These are phyloP conservation scores for Kurtzmaniella quercitrusa DNA, from an alignment of 1,139 yeast species.

Conservation along the genomic window DNA sequence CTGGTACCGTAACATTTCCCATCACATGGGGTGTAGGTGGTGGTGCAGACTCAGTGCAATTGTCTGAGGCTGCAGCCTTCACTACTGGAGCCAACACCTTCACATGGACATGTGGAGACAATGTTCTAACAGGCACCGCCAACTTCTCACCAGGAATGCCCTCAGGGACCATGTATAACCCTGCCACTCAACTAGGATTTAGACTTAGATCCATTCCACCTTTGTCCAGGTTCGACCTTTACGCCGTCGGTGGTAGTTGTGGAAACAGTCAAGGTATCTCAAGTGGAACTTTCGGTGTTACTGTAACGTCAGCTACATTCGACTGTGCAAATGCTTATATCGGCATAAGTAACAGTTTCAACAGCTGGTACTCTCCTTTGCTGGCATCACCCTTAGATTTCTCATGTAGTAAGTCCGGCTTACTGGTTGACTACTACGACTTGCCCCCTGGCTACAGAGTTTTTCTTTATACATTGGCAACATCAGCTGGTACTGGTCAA, in stretches of 20 bases:
- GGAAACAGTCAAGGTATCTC: slow-evolving; percentile 17
- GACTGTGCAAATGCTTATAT: slow-evolving; percentile 21
- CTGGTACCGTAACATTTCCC: slow-evolving; percentile 24
- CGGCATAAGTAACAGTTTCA: slow-evolving; percentile 18
- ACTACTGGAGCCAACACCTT: slow-evolving; percentile 22
- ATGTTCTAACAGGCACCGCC: slow-evolving; percentile 14
- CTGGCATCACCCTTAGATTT: slow-evolving; percentile 7
- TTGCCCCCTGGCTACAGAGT: slow-evolving; percentile 31
- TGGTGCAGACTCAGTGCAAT: slow-evolving; percentile 16
- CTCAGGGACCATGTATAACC: background rate
- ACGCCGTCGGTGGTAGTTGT: slow-evolving; percentile 19
- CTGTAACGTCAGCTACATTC: slow-evolving; percentile 8
- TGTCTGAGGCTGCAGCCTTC: slow-evolving; percentile 17
- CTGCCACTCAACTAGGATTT: background rate
- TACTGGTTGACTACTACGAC: slow-evolving; percentile 10
- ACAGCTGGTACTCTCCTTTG: slow-evolving; percentile 20
- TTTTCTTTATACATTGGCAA: slow-evolving; percentile 18
- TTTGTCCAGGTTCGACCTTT: slow-evolving; percentile 13
- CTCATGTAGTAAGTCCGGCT: slow-evolving; percentile 18
- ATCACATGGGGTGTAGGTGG: slow-evolving; percentile 25
- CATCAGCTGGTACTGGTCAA: slow-evolving; percentile 2
- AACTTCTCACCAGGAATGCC: slow-evolving; percentile 11
- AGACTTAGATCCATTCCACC: slow-evolving; percentile 12
- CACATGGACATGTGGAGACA: slow-evolving; percentile 24
- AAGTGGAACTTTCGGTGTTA: slow-evolving; percentile 21